A percentile compares a stretch with the other conserved stretches of the same genome.
phyloP scores from a whole-genome alignment of 2,329 filamentous ascomycete species.

The Penicillium sp. region DNA sequence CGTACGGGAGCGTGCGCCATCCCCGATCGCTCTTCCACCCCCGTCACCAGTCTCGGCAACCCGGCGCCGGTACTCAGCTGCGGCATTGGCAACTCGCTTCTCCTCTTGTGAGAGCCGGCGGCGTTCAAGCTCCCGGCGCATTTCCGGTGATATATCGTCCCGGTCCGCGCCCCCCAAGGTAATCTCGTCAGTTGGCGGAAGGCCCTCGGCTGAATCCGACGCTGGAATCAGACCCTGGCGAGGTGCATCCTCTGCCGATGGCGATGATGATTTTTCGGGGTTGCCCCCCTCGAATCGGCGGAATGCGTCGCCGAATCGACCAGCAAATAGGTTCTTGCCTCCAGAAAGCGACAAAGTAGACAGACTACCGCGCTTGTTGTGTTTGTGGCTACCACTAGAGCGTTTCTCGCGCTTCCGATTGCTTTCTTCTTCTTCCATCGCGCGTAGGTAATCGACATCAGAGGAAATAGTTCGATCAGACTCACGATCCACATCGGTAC shows the following conservation, averaged over 20 bases:
- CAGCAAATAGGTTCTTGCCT: slow-evolving; percentile 78
- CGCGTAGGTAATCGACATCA: slow-evolving; percentile 78
- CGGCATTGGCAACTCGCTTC: slow-evolving; percentile 80
- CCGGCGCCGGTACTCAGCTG: slow-evolving; percentile 79
- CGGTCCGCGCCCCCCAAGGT: slow-evolving; percentile 64
- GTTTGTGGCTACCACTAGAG: slow-evolving; percentile 57
- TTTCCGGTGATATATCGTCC: slow-evolving; percentile 77
- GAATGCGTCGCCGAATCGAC: slow-evolving; percentile 91
- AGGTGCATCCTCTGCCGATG: slow-evolving; percentile 45
- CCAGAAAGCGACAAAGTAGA: slow-evolving; percentile 65
- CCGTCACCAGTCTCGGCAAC: slow-evolving; percentile 60
- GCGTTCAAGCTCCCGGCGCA: slow-evolving; percentile 84
- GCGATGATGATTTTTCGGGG: slow-evolving; percentile 34
- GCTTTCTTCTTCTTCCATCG: slow-evolving; percentile 64
- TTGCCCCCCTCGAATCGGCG: slow-evolving; percentile 74
- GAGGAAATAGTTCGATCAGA: slow-evolving; percentile 60
- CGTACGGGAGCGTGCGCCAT: slow-evolving; percentile 67
- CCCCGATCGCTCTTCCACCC: slow-evolving; percentile 44
- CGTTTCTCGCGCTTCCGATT: slow-evolving; percentile 57
- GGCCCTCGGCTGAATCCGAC: slow-evolving; percentile 60
- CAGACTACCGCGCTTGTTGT: slow-evolving; percentile 71
- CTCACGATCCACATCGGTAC: slow-evolving; percentile 35
- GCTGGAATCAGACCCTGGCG: slow-evolving; percentile 65
- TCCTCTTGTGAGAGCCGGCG: slow-evolving; percentile 81
- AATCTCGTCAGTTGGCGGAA: slow-evolving; percentile 16